Conservation (phyloP, 176 grass and related monocot genomes). For the Cenchrus fungigraminus region DNA sequence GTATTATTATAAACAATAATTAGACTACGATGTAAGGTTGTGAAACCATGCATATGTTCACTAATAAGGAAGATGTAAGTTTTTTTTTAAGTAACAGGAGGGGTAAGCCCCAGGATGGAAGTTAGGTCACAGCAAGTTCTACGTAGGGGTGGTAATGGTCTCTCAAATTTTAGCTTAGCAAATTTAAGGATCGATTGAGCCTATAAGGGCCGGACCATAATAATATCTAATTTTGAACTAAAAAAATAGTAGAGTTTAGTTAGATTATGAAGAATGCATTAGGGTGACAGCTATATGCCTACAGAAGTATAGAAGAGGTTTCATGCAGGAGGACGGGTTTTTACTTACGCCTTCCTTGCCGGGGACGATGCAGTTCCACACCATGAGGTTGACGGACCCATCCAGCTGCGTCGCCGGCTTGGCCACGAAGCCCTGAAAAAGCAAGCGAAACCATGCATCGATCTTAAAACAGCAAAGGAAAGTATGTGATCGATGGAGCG, state of each 20-base stretch:
- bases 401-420: conserved; percentile 56
- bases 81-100: not conserved
- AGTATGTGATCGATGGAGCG: not conserved
- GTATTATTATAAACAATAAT: not conserved
- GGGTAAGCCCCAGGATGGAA: too few relatives aligned
- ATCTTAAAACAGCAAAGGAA: not conserved
- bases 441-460: not conserved
- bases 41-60: not conserved
- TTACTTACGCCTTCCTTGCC: conserved; percentile 73
- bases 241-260: too few relatives aligned
- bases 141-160: too few relatives aligned
- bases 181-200: too few relatives aligned
- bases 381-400: conserved; percentile 77
- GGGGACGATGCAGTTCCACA: conserved; percentile 77
- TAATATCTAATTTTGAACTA: too few relatives aligned
- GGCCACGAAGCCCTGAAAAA: conserved; percentile 77
- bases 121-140: too few relatives aligned
- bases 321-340: not conserved
- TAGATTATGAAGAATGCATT: too few relatives aligned
- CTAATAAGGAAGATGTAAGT: too few relatives aligned
- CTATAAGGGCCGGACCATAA: too few relatives aligned
- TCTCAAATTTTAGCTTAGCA: too few relatives aligned
- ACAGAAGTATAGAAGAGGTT: too few relatives aligned
- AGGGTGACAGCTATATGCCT: too few relatives aligned
- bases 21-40: not conserved